A percentile compares a stretch with the other conserved stretches of the same genome.
phyloP scores from a whole-genome alignment of 495 filamentous ascomycete genomes.

The Podospora sp. region DNA sequence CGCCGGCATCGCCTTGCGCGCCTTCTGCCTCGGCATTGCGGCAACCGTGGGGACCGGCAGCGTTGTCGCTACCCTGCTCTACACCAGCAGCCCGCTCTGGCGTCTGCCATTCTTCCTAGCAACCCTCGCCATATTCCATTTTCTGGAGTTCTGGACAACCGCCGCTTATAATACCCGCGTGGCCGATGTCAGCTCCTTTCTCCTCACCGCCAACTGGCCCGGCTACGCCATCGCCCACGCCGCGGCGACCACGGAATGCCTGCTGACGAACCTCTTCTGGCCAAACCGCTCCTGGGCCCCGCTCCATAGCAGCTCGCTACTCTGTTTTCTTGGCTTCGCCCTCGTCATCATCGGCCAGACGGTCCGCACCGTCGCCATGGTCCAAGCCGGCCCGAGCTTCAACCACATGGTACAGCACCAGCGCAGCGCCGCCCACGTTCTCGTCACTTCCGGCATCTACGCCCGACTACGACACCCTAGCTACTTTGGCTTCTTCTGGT shows the following conservation, averaged over 20 bases:
- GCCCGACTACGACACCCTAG: slow-evolving; percentile 73
- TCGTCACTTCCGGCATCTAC: slow-evolving; percentile 77
- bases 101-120: slow-evolving; percentile 79
- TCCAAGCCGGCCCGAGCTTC: slow-evolving; percentile 86
- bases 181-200: slow-evolving; percentile 74
- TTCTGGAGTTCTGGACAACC: slow-evolving; percentile 92
- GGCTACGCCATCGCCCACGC: slow-evolving; percentile 83
- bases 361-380: slow-evolving; percentile 78
- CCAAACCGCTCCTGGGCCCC: slow-evolving; percentile 53
- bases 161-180: slow-evolving; percentile 75
- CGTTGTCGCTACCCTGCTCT: slow-evolving; percentile 45
- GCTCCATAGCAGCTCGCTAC: slow-evolving; percentile 33
- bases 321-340: slow-evolving; percentile 58
- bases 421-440: slow-evolving; percentile 65
- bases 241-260: slow-evolving; percentile 70
- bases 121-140: slow-evolving; percentile 82
- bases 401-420: slow-evolving; percentile 79
- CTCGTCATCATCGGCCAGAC: slow-evolving; percentile 73
- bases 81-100: slow-evolving; percentile 63
- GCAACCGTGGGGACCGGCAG: slow-evolving; percentile 46
- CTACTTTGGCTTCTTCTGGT: slow-evolving; percentile 99
- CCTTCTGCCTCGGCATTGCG: slow-evolving; percentile 55
- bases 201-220: slow-evolving; percentile 82
- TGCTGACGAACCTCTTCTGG: slow-evolving; percentile 60
- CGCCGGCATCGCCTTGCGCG: slow-evolving; percentile 74